These are phyloP conservation scores for Pythium diclinum DNA, from an alignment of 352 stramenopile species.

Conservation along the genomic window DNA sequence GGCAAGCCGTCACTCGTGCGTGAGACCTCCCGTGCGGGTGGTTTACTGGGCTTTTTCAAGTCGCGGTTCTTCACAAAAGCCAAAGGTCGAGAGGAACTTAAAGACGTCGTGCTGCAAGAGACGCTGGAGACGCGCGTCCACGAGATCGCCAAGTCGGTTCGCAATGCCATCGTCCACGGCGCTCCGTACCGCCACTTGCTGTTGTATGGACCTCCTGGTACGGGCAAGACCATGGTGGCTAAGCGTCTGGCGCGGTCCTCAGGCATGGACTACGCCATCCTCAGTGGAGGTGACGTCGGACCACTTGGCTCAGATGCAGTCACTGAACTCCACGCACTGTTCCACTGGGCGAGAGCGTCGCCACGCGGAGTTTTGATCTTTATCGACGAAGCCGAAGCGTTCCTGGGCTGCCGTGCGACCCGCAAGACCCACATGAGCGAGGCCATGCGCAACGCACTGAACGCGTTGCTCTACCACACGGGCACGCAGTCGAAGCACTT, in stretches of 20 bases:
- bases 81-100: slow-evolving; percentile 42
- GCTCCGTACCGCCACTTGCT: slow-evolving; percentile 82
- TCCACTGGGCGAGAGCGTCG: slow-evolving; percentile 77
- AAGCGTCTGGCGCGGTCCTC: slow-evolving; percentile 64
- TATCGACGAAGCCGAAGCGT: slow-evolving; percentile 86
- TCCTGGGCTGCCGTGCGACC: slow-evolving; percentile 67
- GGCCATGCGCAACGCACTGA: slow-evolving; percentile 78
- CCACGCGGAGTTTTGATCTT: slow-evolving; percentile 81
- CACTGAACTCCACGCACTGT: slow-evolving; percentile 77
- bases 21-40: slow-evolving; percentile 56
- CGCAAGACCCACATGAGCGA: slow-evolving; percentile 84
- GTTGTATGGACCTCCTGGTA: slow-evolving; percentile 79
- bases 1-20: slow-evolving; percentile 71
- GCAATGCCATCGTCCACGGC: slow-evolving; percentile 55
- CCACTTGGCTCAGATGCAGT: slow-evolving; percentile 72
- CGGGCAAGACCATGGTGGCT: slow-evolving; percentile 88
- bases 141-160: slow-evolving; percentile 57
- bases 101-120: slow-evolving; percentile 55
- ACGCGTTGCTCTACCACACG: slow-evolving; percentile 82
- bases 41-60: slow-evolving; percentile 42
- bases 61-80: slow-evolving; percentile 26
- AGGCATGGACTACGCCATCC: slow-evolving; percentile 80
- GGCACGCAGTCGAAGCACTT: slow-evolving; percentile 67
- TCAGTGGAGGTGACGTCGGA: slow-evolving; percentile 83
- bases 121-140: slow-evolving; percentile 58